A percentile compares a stretch with the other conserved stretches of the same genome.
phyloP scores from a whole-genome alignment of 306 rosid species.

The Luffa aegyptiaca region DNA sequence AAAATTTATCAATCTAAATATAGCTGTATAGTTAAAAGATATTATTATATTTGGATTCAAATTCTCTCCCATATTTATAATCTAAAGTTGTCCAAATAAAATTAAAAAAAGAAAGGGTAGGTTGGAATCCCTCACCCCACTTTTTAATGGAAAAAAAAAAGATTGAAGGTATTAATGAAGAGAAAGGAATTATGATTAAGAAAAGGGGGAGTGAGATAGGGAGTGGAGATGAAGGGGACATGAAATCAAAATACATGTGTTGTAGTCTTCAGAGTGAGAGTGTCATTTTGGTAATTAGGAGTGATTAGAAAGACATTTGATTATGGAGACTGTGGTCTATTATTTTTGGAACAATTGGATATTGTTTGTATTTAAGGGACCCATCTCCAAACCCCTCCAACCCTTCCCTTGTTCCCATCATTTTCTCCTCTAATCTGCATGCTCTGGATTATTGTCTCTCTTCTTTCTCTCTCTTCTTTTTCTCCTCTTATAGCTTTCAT shows the following conservation, averaged over 20 bases:
- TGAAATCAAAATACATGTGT: not conserved
- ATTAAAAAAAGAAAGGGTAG: not conserved
- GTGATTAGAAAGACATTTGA: not conserved
- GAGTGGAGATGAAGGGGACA: not conserved
- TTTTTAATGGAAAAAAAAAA: not conserved
- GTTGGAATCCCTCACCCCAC: not conserved
- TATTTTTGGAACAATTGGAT: constrained; percentile 2
- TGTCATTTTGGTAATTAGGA: not conserved
- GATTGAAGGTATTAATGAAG: not conserved
- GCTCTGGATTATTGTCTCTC: constrained; percentile 1
- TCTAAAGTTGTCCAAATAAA: no score
- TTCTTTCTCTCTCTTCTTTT: not conserved
- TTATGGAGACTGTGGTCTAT: not conserved
- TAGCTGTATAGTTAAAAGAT: no score
- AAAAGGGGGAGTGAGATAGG: not conserved
- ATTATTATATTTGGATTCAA: no score
- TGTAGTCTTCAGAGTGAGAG: not conserved
- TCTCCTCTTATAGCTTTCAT: not conserved
- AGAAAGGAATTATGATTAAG: not conserved
- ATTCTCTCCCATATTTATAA: no score
- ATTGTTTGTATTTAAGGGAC: constrained; percentile 8
- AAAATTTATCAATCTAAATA: no score
- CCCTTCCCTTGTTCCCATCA: not conserved
- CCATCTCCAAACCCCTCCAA: not conserved
- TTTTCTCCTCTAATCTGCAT: constrained; percentile 6